Base-by-base conservation (phyloP, 1,139 yeast genomes). In the Candida glucosophila region DNA sequence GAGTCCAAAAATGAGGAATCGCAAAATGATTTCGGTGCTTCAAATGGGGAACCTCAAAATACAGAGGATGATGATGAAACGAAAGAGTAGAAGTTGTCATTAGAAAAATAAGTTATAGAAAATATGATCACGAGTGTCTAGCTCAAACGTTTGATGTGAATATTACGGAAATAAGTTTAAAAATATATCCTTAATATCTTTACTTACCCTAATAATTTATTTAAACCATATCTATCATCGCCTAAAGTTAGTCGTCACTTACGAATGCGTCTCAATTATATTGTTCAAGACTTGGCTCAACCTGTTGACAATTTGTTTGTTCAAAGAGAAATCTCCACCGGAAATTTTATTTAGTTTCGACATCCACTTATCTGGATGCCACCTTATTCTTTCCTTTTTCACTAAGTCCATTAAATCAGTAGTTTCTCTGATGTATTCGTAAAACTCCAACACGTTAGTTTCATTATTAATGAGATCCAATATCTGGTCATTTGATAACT, bases 321-420 rank as follows among this genome's bases (percentile, higher is more conserved):
- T 49, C 24, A 47, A 25, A 23, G 29, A 22, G 8, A 5, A 5
- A 24, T 32, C 25, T 14, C 26, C 24, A 10, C 14, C 10, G 5
- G 20, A 14, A 15, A 20, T 22, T 11, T 33, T 25, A 11, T 31
- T 31, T 12, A 46, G 31, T 25, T 39, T 36, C 4, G 44, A 44
- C 6, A 47, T 40, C 70, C 70, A 62, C 39, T 63, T 67, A 42
- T 77, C 86, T 2, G 86, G 86, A 43, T 77, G 86, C 85, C 85
- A 77, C 33, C 69, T 51, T 4, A 75, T 45, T 32, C 85, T 41
- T 39, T 77, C 85, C 17, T 36, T 40, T 30, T 63, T 69, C 5
- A 74, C 31, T 4, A 67, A 38, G 3, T 47, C 55, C 8, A 34
- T 14, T 12, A 46, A 28, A 5, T 34, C 28, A 14, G 39, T 45